Base-by-base conservation (phyloP, 495 filamentous ascomycete genomes). In the Talaromyces stipitatus region DNA sequence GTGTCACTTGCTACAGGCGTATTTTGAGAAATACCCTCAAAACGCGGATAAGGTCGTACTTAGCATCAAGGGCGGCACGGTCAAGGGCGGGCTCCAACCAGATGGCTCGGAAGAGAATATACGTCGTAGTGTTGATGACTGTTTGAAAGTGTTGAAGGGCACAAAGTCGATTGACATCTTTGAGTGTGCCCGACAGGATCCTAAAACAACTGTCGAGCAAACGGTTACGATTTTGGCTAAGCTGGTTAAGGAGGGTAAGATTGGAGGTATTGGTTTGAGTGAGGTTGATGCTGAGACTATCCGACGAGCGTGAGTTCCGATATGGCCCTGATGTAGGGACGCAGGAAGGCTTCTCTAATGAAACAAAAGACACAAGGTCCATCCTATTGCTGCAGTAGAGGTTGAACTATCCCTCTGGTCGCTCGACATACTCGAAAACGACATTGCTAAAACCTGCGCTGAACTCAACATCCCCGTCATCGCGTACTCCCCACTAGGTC, bases 91-190 rank as follows among this genome's bases (percentile, higher is more conserved):
- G 9, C 45, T 73, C 10, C 28, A 26, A 0, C 71, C 80, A 18
- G 83, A 90, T 60, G 80, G 85, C 43, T 83, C 80, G 14, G 79
- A 83, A 51, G 79, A 81, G 60, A 79, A 80, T 56, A 76, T 89
- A 2, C 79, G 83, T 11, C 75, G 79, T 18, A 84, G 80, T 47
- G 75, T 96, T 53, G 88, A 95, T 50, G 79, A 85, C 59, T 81
- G 76, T 60, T 62, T 79, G 29, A 64, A 64, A 16, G 46, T 76
- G 18, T 64, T 95, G 45, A 75, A 85, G 47, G 88, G 86, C 6
- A 88, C 84, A 64, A 94, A 94, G 77, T 85, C 77, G 59, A 70
- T 96, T 56, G 90, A 96, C 69, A 81, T 92, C 54, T 96, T 91
- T 60, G 85, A 92, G 69, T 84, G 72, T 59, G 89, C 87, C 14